Evolutionary conservation across 768 basidiomycete species (phyloP).

Genomic region (Agrocybe chaxingu): DNA sequence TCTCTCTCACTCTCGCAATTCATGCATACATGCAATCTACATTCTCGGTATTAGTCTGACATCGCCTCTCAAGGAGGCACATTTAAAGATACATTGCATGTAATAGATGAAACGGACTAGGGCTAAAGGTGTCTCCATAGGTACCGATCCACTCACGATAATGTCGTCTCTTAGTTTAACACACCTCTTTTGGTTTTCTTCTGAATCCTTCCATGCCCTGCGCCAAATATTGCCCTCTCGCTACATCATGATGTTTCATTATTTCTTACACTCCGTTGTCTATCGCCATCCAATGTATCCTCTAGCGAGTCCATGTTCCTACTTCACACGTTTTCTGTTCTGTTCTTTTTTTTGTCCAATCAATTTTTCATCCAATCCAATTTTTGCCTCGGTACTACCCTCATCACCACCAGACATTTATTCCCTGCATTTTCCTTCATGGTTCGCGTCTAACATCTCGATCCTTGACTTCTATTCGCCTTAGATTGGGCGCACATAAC

Average conservation of each 20-base stretch:
- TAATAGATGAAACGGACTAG: slow-evolving; percentile 43
- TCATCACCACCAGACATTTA: no score
- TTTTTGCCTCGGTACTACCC: no score
- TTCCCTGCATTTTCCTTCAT: no score
- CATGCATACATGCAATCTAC: slow-evolving; percentile 51
- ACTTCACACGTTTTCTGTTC: no score
- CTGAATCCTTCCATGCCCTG: background rate
- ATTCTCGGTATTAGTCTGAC: slow-evolving; percentile 29
- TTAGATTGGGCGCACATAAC: no score
- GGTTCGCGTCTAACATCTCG: no score
- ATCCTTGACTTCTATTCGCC: no score
- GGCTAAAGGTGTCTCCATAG: background rate
- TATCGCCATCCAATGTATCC: no score
- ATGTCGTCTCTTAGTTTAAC: slow-evolving; percentile 6
- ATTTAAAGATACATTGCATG: slow-evolving; percentile 52
- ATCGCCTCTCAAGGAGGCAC: slow-evolving; percentile 75
- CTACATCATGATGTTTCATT: background rate
- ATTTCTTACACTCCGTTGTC: background rate
- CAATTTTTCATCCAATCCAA: no score
- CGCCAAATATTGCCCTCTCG: background rate
- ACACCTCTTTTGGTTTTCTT: background rate
- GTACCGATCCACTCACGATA: slow-evolving; percentile 17
- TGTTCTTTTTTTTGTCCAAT: no score
- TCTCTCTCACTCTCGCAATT: slow-evolving; percentile 30
- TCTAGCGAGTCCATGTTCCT: no score